Evolutionary conservation across 2,329 filamentous ascomycete species (phyloP).

Genomic region (Monilinia aucupariae): DNA sequence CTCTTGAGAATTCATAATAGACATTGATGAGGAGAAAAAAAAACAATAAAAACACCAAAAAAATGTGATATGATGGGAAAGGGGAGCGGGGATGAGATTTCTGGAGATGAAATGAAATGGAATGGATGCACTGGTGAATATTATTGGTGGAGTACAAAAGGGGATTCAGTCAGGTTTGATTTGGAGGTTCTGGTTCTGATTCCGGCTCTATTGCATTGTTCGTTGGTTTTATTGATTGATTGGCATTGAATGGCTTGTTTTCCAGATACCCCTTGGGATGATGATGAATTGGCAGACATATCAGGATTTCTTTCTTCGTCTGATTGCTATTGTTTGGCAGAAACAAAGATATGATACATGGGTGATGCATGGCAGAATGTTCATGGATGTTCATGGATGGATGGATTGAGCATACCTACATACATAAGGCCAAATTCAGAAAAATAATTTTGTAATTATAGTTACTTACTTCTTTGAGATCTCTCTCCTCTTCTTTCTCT

Average conservation of each 20-base stretch:
- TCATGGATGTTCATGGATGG: constrained; percentile 1
- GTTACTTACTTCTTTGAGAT: background rate
- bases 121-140: background rate
- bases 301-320: background rate
- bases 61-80: background rate
- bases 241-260: constrained; percentile 12
- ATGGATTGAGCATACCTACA: constrained; percentile 1
- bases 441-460: constrained; percentile 7
- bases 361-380: background rate
- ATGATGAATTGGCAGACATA: constrained; percentile 13
- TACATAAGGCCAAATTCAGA: background rate
- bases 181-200: constrained; percentile 3
- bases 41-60: background rate
- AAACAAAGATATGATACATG: background rate
- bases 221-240: constrained; percentile 13
- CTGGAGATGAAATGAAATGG: background rate
- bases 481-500: no score
- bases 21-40: background rate
- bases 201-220: constrained; percentile 1
- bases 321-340: background rate
- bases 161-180: background rate
- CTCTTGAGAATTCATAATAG: background rate
- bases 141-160: background rate
- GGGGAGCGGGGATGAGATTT: background rate
- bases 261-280: constrained; percentile 17